Percentiles rank a stretch among this genome's conserved stretches.
Evolutionary conservation across 176 grass and related monocot species (phyloP).

Genomic region (bread wheat (Triticum aestivum)): DNA sequence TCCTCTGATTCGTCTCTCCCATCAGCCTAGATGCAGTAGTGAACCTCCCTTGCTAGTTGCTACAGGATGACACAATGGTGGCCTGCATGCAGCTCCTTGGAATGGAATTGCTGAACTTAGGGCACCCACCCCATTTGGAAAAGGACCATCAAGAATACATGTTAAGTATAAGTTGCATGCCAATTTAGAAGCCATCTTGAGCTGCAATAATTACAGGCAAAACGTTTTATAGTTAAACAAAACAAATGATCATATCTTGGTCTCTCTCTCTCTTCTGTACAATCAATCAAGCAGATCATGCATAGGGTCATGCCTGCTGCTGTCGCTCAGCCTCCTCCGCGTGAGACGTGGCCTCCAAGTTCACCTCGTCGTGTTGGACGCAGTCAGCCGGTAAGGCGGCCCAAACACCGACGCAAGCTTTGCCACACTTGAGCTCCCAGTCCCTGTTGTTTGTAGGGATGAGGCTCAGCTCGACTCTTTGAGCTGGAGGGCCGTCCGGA

Average conservation of each 20-base stretch:
- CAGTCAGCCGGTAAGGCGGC: background rate
- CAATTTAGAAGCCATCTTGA: background rate
- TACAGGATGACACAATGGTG: background rate
- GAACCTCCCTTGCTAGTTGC: conserved; percentile 1
- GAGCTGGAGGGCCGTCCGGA: background rate
- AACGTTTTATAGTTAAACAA: background rate
- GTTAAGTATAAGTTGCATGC: conserved; percentile 3
- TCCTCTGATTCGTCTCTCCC: background rate
- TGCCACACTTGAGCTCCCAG: background rate
- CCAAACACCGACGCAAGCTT: background rate
- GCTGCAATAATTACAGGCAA: background rate
- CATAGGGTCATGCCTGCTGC: background rate
- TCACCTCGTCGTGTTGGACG: background rate
- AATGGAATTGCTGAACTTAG: background rate
- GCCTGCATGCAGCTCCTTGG: background rate
- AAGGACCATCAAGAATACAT: background rate
- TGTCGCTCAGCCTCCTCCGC: background rate
- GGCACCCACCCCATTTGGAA: background rate
- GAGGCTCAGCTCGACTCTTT: background rate
- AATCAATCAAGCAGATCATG: background rate
- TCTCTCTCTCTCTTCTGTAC: background rate
- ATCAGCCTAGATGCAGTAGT: background rate
- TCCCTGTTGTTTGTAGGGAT: background rate
- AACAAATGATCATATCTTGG: background rate
- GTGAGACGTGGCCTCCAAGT: background rate